Conservation (phyloP, 208 protist genomes). For the Leishmania aethiopica region DNA sequence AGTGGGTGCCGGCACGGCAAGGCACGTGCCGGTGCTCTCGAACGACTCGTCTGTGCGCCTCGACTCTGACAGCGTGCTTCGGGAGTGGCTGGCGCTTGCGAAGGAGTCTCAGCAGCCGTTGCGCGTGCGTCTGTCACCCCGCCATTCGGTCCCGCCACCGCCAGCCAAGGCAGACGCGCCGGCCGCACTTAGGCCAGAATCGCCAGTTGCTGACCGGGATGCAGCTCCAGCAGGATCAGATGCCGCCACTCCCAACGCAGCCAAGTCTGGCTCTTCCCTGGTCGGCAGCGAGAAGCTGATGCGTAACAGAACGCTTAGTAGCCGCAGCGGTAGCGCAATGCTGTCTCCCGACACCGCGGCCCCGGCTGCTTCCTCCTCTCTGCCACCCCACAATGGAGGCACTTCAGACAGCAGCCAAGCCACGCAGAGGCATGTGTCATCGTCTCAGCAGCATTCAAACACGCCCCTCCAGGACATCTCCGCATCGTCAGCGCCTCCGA, state of each 20-base stretch:
- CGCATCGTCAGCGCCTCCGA: not conserved
- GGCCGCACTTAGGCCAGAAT: not conserved
- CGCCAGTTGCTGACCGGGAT: not conserved
- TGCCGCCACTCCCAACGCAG: not conserved
- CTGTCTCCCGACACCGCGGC: not conserved
- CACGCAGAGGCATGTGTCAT: not conserved
- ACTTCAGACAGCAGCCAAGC: not conserved
- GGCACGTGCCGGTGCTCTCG: constrained; percentile 28
- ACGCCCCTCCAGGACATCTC: not conserved
- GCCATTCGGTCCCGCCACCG: constrained; percentile 7
- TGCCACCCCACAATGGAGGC: not conserved
- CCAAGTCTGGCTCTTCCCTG: not conserved
- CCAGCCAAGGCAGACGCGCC: not conserved
- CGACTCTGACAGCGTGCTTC: constrained; percentile 32
- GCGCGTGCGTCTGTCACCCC: constrained; percentile 14
- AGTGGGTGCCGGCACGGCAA: not conserved
- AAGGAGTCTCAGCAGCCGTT: constrained; percentile 44
- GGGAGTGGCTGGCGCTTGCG: constrained; percentile 51
- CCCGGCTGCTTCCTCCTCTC: not conserved
- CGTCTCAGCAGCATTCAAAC: not conserved
- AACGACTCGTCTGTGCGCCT: constrained; percentile 29
- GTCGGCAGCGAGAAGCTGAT: not conserved
- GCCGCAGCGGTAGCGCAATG: not conserved
- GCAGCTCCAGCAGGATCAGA: not conserved
- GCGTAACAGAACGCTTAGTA: not conserved